Evolutionary conservation across 140 eudicot species (phyloP).

Genomic region (Oenanthe javanica): DNA sequence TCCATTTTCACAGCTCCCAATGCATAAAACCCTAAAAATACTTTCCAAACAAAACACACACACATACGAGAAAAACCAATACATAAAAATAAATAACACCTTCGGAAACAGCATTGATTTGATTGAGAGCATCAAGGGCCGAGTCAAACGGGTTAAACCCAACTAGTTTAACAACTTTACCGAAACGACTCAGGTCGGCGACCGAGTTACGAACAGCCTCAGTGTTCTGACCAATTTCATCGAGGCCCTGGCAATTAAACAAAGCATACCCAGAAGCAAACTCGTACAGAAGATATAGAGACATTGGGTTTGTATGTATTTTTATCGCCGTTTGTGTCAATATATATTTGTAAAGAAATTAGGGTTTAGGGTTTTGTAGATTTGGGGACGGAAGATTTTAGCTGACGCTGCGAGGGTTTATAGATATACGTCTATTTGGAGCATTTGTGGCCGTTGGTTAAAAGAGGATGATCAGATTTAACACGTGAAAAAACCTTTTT

Average conservation of each 20-base stretch:
- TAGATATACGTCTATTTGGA: background rate
- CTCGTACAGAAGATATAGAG: constrained; percentile 61
- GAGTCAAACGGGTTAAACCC: constrained; percentile 77
- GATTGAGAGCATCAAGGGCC: constrained; percentile 88
- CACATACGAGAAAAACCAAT: no score
- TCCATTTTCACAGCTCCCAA: background rate
- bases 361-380: constrained; percentile 10
- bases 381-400: background rate
- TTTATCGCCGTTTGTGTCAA: background rate
- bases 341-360: background rate
- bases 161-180: constrained; percentile 65
- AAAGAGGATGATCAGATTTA: background rate
- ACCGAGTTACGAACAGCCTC: constrained; percentile 86
- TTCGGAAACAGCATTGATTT: constrained; percentile 85
- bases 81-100: constrained; percentile 27
- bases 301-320: constrained; percentile 15
- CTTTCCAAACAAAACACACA: no score
- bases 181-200: constrained; percentile 66
- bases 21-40: background rate
- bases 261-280: constrained; percentile 72
- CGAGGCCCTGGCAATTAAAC: constrained; percentile 64
- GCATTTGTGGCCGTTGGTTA: background rate
- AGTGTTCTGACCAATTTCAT: constrained; percentile 85
- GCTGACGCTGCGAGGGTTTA: background rate
- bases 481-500: background rate